Conservation (phyloP, 768 basidiomycete species). For the Boletus rubroflammeus region DNA sequence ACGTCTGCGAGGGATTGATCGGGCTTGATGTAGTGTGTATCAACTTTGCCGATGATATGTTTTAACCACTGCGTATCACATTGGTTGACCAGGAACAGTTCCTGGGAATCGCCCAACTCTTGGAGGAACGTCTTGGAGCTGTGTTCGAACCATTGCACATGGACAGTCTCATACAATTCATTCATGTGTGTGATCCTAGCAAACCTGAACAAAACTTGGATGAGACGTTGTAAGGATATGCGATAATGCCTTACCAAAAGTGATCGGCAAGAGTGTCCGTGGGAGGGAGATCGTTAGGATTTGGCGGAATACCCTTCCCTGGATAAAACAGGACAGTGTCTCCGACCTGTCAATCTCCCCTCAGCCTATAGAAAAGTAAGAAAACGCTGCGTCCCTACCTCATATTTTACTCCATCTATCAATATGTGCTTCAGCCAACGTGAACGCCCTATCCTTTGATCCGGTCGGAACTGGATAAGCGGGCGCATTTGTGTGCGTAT, state of each 20-base stretch:
- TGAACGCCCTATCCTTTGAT: conserved; percentile 36
- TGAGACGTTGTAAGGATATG: background rate
- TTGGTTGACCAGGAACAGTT: conserved; percentile 57
- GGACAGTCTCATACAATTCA: conserved; percentile 41
- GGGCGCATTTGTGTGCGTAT: conserved; percentile 14
- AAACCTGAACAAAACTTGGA: conserved; percentile 48
- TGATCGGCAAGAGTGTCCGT: conserved; percentile 48
- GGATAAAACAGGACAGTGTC: conserved; percentile 57
- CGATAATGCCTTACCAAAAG: conserved; percentile 51
- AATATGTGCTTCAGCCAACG: conserved; percentile 37
- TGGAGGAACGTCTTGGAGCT: conserved; percentile 56
- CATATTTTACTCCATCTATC: conserved; percentile 44
- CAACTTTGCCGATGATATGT: conserved; percentile 46
- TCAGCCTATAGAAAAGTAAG: background rate
- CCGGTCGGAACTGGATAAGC: conserved; percentile 18
- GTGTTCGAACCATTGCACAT: conserved; percentile 77
- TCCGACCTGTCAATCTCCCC: conserved; percentile 44
- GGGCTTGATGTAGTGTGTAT: conserved; percentile 35
- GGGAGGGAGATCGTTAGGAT: conserved; percentile 33
- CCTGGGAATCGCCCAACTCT: conserved; percentile 58
- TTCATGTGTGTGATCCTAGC: conserved; percentile 57
- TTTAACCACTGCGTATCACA: conserved; percentile 45
- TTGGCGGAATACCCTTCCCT: conserved; percentile 35
- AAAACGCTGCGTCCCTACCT: conserved; percentile 30
- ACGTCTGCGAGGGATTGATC: conserved; percentile 25